Base-by-base conservation (phyloP, 768 basidiomycete genomes). In the Mycena haematopus region DNA sequence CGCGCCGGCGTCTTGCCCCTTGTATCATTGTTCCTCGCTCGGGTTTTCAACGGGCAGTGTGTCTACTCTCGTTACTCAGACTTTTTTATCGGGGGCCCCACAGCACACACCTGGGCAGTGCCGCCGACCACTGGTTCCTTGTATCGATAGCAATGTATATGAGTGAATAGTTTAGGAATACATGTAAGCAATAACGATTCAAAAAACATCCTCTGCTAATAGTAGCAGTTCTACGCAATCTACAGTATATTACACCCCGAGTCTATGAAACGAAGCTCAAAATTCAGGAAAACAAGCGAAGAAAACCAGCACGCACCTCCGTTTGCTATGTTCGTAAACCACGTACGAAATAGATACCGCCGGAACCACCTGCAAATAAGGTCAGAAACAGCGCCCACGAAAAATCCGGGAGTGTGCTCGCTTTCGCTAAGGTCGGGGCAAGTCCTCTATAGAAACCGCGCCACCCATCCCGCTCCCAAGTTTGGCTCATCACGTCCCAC, bases 301-400 rank as follows among this genome's bases (percentile, higher is more conserved):
- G 25, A 45, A 40, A 33, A 56, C 50, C 57, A 45, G 27, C 33
- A 52, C 61, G 53, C 58, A 90, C 93, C 81, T 89, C 74, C 89
- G 84, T 79, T 93, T 95, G 69, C 84, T 88, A 69, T 91, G 87
- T 73, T 95, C 93, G 76, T 95, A 95, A 65, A 97, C 96, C 42
- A 97, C 88, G 77, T 97, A 97, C 63, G 94, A 94, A 77, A 99
- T 98, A 9, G 95, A 96, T 45, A 99, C 96, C 5, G 95, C 90
- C 53, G 96, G 96, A 47, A 97, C 89, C 61, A 99, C 96, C 92
- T 93, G 68, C 35, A 47, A 33, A 24, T 49, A 25, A 62, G 61
- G 45, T 9, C 42, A 46, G 22, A 47, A 58, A 47, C 15, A 4
- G 15, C 11, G 4, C 44, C 22, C 29, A 56, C 29, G 46, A 14